Base-by-base conservation (phyloP, 169 alveolate genomes). In the Ichthyophthirius multifiliis region DNA sequence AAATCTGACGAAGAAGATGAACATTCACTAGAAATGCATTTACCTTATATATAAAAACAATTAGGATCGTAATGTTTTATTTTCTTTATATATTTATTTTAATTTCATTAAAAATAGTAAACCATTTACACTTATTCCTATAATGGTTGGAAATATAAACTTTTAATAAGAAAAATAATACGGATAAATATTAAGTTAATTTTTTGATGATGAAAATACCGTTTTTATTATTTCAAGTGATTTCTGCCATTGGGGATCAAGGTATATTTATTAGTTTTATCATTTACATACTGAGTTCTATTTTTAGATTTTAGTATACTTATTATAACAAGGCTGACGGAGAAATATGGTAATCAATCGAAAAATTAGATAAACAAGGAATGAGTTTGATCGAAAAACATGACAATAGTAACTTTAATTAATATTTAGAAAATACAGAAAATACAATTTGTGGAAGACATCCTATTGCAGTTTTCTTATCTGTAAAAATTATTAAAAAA, bases 401-500 rank as follows among this genome's bases (percentile, higher is more conserved):
- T 20, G 91, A 96, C 65, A 75, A 83, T 67, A 16, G 80, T 89
- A 84, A 84, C 30, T 96, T 95, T 80, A 86, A 84, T 23, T 63
- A 91, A 35, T 97, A 97, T 85, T 81, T 97, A 39, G 82, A 84
- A 44, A 80, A 90, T 65, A 96, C 98, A n/a, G 93, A 88, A 73
- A 97, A 97, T 89, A 97, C 99, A 1, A 96, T 97, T 35, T 97
- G 99, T 83, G 99, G 99, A 30, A 87, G 99, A 76, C 91, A 96
- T 83, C 99, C 99, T 16, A 97, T 97, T 32, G 80, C 90, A 48
- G 91, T 97, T 32, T 89, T 93, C 74, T 88, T 97, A 41, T 87
- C 83, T 45, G 92, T 93, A 82, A 67, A 83, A 30, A 27, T 65
- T 46, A 43, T 16, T 3, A 4, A 31, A 13, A 65, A 73, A 4